Base-by-base conservation (phyloP, 352 stramenopile genomes). In the Pythium monospermum region DNA sequence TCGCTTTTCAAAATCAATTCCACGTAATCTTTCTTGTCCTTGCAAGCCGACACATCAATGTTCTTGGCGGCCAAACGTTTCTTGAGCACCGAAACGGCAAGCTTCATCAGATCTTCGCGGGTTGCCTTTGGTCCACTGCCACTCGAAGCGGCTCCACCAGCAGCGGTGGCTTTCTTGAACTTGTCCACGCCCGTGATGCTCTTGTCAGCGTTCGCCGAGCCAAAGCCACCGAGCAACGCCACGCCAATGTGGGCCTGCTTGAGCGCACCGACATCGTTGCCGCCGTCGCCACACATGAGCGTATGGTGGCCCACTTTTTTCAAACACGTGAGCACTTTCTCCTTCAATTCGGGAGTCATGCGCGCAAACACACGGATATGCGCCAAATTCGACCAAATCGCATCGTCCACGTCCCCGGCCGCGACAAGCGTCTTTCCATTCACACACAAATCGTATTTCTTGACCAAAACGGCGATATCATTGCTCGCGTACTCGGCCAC, bases 271-370 rank as follows among this genome's bases (percentile, higher is more conserved):
- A 98, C 91, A 72, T 99, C 97, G 64, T 99, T 99, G 13, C 89
- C 97, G 48, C 97, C 97, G 57, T 99, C 97, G 50, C 97, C 97
- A 48, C 96, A 99, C 96, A 99, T 99, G 16, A 99, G 75, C 22
- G 94, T 98, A 47, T 90, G 76, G 44, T 89, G 72, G 0, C 96
- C 96, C 26, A 80, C 70, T 16, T 76, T 83, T 74, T 98, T 99
- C n/a, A 98, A 75, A 10, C 85, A 87, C 8, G 89, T 95, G 46
- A 99, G 66, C 16, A 99, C 84, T 50, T 86, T 85, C 77, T 98
- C 96, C 67, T 99, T 99, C 28, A 99, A 79, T 38, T 96, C 77
- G 4, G 97, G 97, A 10, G 93, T 97, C 69, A 98, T 96, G 41
- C 97, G 80, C 25, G 97, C 96, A 75, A 98, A 99, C 32, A 99